Evolutionary conservation across 2,329 filamentous ascomycete species (phyloP).

Genomic region (Exophiala spinifera): DNA sequence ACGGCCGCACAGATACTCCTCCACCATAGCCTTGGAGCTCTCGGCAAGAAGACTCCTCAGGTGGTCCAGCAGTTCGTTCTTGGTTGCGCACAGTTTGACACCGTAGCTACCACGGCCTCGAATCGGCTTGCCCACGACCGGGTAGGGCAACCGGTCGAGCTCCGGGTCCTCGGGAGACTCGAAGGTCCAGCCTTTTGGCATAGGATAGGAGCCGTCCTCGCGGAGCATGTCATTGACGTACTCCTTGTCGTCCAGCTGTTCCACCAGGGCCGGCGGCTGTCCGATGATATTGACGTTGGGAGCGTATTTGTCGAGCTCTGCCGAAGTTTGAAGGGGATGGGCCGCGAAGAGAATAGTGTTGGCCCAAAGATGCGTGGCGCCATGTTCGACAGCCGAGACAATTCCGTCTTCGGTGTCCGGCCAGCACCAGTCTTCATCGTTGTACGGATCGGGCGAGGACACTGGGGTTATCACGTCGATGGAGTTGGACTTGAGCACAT

Average conservation of each 20-base stretch:
- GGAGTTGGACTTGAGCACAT: slow-evolving; percentile 35
- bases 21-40: slow-evolving; percentile 42
- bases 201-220: slow-evolving; percentile 2
- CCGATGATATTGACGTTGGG: slow-evolving; percentile 42
- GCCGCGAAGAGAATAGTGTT: slow-evolving; percentile 51
- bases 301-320: slow-evolving; percentile 32
- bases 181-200: too few species aligned
- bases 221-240: slow-evolving; percentile 47
- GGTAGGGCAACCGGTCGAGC: slow-evolving; percentile 33
- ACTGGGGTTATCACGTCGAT: slow-evolving; percentile 36
- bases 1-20: slow-evolving; percentile 49
- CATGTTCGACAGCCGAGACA: slow-evolving; percentile 38
- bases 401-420: slow-evolving; percentile 46
- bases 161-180: neutral
- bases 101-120: slow-evolving; percentile 51
- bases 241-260: slow-evolving; percentile 52
- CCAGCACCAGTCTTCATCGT: slow-evolving; percentile 42
- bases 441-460: slow-evolving; percentile 31
- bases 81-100: slow-evolving; percentile 45
- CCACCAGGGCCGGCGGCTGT: slow-evolving; percentile 47
- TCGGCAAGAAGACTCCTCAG: slow-evolving; percentile 36
- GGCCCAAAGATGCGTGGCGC: slow-evolving; percentile 49
- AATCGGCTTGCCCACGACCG: slow-evolving; percentile 49
- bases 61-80: slow-evolving; percentile 36
- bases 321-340: slow-evolving; percentile 48